These are phyloP conservation scores for Andrographis paniculata DNA, from an alignment of 305 asterid species.

Conservation along the genomic window DNA sequence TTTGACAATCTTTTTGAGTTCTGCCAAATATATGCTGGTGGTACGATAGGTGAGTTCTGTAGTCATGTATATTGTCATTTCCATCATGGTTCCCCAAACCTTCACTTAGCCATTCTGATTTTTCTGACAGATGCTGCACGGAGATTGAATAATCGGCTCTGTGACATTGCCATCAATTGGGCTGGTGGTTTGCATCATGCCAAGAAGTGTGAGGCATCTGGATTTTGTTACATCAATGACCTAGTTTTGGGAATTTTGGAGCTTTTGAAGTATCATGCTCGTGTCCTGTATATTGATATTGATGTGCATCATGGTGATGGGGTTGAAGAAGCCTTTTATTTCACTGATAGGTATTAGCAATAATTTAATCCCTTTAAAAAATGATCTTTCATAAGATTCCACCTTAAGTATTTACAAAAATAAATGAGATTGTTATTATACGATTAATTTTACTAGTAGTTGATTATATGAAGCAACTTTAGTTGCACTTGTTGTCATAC, in stretches of 20 bases:
- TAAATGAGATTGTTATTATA: slow-evolving; percentile 1
- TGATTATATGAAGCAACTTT: neutral
- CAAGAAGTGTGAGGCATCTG: slow-evolving; percentile 98
- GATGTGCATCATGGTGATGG: slow-evolving; percentile 99
- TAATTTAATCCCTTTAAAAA: slow-evolving; percentile 5
- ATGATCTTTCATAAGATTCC: neutral
- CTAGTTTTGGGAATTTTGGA: slow-evolving; percentile 91
- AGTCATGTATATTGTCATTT: slow-evolving; percentile 12
- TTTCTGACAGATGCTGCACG: slow-evolving; percentile 82
- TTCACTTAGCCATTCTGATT: slow-evolving; percentile 18
- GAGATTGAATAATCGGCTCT: slow-evolving; percentile 77
- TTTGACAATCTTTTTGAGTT: slow-evolving; percentile 92
- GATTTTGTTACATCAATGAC: slow-evolving; percentile 97
- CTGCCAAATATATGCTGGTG: slow-evolving; percentile 98
- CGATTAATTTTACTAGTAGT: neutral
- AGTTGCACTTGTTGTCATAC: neutral
- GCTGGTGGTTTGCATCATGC: slow-evolving; percentile 99
- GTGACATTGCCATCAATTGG: slow-evolving; percentile 97
- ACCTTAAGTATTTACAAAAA: neutral
- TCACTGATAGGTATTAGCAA: slow-evolving; percentile 71
- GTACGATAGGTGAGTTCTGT: slow-evolving; percentile 69
- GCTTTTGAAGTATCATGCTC: slow-evolving; percentile 90
- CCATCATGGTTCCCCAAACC: slow-evolving; percentile 13
- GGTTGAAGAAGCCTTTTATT: slow-evolving; percentile 97
- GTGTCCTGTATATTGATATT: slow-evolving; percentile 93